phyloP scores from a whole-genome alignment of 306 rosid species.

The Fragaria vesca region DNA sequence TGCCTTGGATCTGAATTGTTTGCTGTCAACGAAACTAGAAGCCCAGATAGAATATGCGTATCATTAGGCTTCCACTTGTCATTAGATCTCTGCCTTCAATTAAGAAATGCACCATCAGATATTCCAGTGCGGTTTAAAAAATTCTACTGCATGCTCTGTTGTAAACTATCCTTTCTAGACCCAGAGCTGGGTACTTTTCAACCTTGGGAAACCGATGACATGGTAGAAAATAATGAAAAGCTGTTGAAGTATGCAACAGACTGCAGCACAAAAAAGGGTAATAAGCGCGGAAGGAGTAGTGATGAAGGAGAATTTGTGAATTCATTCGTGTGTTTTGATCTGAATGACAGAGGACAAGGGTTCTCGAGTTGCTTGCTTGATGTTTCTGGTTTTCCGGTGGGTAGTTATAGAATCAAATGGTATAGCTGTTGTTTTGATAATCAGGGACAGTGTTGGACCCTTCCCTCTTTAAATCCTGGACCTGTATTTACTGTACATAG shows the following conservation, averaged over 20 bases:
- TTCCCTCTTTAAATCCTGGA: constrained; percentile 55
- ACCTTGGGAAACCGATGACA: constrained; percentile 48
- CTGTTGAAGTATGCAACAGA: constrained; percentile 37
- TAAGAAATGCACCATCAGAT: constrained; percentile 39
- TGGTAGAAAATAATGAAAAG: constrained; percentile 43
- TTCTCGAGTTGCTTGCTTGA: constrained; percentile 66
- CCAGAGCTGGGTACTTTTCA: constrained; percentile 12
- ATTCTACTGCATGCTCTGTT: constrained; percentile 53
- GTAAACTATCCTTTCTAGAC: constrained; percentile 31
- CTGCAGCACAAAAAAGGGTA: constrained; percentile 2
- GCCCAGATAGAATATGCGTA: constrained; percentile 30
- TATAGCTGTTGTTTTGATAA: constrained; percentile 50
- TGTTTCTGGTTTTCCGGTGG: constrained; percentile 53
- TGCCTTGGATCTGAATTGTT: constrained; percentile 51
- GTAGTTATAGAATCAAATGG: constrained; percentile 64
- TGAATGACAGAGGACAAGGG: constrained; percentile 59
- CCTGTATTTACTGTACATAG: constrained; percentile 41
- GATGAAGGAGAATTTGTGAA: constrained; percentile 23
- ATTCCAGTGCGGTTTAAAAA: constrained; percentile 23
- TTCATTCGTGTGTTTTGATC: constrained; percentile 36
- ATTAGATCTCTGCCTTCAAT: constrained; percentile 54
- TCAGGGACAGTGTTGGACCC: constrained; percentile 49
- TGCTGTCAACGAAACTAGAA: constrained; percentile 29
- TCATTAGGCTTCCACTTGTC: constrained; percentile 45
- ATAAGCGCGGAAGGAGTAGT: constrained; percentile 3